Percentiles rank a stretch among this genome's conserved stretches.
phyloP scores from a whole-genome alignment of 768 basidiomycete genomes.

The Tulasnella sp. region DNA sequence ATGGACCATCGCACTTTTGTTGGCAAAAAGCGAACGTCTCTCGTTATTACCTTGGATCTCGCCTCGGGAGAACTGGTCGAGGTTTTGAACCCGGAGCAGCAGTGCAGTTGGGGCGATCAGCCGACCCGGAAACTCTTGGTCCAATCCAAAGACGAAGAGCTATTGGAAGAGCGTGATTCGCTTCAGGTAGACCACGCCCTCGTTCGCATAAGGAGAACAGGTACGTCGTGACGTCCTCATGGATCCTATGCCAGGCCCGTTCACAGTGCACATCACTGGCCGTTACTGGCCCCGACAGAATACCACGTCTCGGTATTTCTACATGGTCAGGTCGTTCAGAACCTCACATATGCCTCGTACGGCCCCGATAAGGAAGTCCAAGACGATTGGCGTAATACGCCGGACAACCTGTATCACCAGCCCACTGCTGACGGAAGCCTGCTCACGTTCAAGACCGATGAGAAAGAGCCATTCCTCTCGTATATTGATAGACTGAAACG shows the following conservation, averaged over 20 bases:
- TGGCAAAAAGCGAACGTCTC: conserved; percentile 86
- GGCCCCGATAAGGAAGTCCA: conserved; percentile 82
- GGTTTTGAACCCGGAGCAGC: conserved; percentile 61
- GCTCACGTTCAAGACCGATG: conserved; percentile 59
- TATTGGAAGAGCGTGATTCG: conserved; percentile 48
- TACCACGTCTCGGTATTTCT: conserved; percentile 84
- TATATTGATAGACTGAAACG: conserved; percentile 55
- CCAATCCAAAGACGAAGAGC: conserved; percentile 44
- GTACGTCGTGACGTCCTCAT: conserved; percentile 49
- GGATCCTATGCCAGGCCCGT: background rate
- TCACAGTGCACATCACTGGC: background rate
- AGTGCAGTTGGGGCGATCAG: conserved; percentile 43
- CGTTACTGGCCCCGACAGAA: conserved; percentile 53
- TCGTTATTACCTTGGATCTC: conserved; percentile 54
- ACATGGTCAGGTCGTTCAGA: conserved; percentile 60
- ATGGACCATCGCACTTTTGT: conserved; percentile 83
- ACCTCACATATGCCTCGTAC: conserved; percentile 87
- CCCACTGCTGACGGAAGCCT: conserved; percentile 77
- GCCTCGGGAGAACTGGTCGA: conserved; percentile 81
- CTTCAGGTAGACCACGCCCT: conserved; percentile 43
- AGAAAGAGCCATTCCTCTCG: conserved; percentile 53
- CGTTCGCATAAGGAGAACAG: conserved; percentile 68
- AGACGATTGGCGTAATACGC: conserved; percentile 69
- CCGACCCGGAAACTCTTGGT: background rate
- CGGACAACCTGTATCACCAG: conserved; percentile 81